Evolutionary conservation across 2,329 filamentous ascomycete genomes (phyloP).

Genomic region (Colletotrichum sp.): DNA sequence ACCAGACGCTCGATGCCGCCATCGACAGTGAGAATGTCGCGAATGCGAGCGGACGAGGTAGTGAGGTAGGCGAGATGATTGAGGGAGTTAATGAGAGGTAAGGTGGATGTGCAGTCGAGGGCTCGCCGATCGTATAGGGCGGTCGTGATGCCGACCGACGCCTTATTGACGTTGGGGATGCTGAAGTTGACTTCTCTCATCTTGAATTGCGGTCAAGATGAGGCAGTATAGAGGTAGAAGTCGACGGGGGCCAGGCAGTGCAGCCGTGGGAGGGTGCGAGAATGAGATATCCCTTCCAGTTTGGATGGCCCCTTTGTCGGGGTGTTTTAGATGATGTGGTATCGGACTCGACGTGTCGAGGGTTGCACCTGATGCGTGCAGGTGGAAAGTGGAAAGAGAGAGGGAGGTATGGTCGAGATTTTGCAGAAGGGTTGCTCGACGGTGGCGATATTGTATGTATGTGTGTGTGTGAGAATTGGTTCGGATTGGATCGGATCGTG

Average conservation of each 20-base stretch:
- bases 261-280: constrained; percentile 10
- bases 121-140: constrained; percentile 97
- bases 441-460: constrained; percentile 17
- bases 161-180: constrained; percentile 99
- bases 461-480: constrained; percentile 6
- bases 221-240: not conserved
- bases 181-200: constrained; percentile 99
- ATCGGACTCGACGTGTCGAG: constrained; percentile 12
- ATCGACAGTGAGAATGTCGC: constrained; percentile 98
- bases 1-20: constrained; percentile 95
- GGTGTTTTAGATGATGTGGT: not conserved
- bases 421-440: not conserved
- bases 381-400: not conserved
- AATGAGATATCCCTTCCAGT: constrained; percentile 13
- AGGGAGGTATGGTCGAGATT: not conserved
- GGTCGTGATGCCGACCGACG: constrained; percentile 97
- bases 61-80: constrained; percentile 99
- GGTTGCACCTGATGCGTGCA: not conserved
- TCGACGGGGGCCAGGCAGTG: constrained; percentile 18
- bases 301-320: constrained; percentile 15
- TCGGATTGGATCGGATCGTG: constrained; percentile 13
- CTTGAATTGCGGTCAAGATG: constrained; percentile 44
- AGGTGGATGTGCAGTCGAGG: constrained; percentile 96
- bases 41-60: constrained; percentile 94
- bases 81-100: constrained; percentile 97